phyloP scores from a whole-genome alignment of 2,329 filamentous ascomycete genomes.

The Fragosphaeria purpurea region DNA sequence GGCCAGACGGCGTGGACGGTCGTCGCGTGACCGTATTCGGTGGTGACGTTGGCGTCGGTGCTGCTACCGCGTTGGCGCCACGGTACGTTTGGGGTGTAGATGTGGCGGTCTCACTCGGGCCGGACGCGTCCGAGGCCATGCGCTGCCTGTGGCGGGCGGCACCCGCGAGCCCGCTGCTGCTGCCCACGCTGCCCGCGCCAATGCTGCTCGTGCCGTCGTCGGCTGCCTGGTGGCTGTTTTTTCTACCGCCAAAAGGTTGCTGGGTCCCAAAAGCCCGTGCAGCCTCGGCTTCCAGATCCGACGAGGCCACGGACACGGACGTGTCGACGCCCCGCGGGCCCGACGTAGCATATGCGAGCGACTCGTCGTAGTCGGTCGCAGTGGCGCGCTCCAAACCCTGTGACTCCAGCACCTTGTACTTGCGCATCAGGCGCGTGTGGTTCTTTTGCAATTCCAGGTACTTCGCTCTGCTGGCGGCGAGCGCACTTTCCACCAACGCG shows the following conservation, averaged over 20 bases:
- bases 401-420: slow-evolving; percentile 41
- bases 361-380: slow-evolving; percentile 1
- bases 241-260: slow-evolving; percentile 1
- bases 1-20: slow-evolving; percentile 27
- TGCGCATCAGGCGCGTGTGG: slow-evolving; percentile 37
- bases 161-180: background rate
- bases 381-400: slow-evolving; percentile 7
- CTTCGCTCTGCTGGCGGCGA: slow-evolving; percentile 43
- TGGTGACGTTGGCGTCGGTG: slow-evolving; percentile 10
- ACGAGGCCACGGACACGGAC: slow-evolving; percentile 6
- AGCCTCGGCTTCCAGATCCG: slow-evolving; percentile 25
- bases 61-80: slow-evolving; percentile 19
- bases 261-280: slow-evolving; percentile 28
- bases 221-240: slow-evolving; percentile 17
- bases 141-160: slow-evolving; percentile 21
- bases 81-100: slow-evolving; percentile 21
- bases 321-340: slow-evolving; percentile 15
- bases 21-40: slow-evolving; percentile 19
- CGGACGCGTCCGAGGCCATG: slow-evolving; percentile 30
- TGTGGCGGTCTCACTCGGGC: slow-evolving; percentile 31
- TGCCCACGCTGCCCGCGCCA: background rate
- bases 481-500: slow-evolving; percentile 31
- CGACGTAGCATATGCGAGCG: slow-evolving; percentile 22
- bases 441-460: slow-evolving; percentile 45
- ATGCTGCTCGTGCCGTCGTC: background rate